These are phyloP conservation scores for Pseudonitzschia delicatissima DNA, from an alignment of 108 stramenopile genomes.

Conservation along the genomic window DNA sequence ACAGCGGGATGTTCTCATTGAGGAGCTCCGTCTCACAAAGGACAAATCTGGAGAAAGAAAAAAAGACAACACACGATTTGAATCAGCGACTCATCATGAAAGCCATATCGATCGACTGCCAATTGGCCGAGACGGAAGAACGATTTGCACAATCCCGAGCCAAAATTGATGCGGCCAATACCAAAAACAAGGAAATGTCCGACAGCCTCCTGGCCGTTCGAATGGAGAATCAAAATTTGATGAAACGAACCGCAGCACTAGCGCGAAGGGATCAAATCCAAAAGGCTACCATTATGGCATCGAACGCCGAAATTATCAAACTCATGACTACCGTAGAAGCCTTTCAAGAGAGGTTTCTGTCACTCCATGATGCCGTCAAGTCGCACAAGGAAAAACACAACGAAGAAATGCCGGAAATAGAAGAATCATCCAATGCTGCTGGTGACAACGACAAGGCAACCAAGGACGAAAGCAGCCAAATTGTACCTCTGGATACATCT, in stretches of 20 bases:
- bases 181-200: background rate
- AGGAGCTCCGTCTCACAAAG: no score
- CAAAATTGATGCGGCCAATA: background rate
- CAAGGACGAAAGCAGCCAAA: no score
- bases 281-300: conserved; percentile 3
- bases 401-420: background rate
- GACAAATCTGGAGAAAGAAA: no score
- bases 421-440: background rate
- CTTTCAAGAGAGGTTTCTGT: background rate
- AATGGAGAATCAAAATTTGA: background rate
- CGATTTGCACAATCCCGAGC: background rate
- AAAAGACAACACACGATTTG: background rate
- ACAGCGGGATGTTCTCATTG: no score
- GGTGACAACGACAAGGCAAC: background rate
- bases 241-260: background rate
- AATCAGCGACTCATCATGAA: background rate
- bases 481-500: no score
- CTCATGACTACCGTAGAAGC: background rate
- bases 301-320: background rate
- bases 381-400: background rate
- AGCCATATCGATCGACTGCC: conserved; percentile 4
- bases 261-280: conserved; percentile 18
- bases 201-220: background rate
- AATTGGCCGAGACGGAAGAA: background rate
- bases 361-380: background rate